These are phyloP conservation scores for Akanthomyces dipterigenus DNA, from an alignment of 2,329 filamentous ascomycete genomes.

Conservation along the genomic window DNA sequence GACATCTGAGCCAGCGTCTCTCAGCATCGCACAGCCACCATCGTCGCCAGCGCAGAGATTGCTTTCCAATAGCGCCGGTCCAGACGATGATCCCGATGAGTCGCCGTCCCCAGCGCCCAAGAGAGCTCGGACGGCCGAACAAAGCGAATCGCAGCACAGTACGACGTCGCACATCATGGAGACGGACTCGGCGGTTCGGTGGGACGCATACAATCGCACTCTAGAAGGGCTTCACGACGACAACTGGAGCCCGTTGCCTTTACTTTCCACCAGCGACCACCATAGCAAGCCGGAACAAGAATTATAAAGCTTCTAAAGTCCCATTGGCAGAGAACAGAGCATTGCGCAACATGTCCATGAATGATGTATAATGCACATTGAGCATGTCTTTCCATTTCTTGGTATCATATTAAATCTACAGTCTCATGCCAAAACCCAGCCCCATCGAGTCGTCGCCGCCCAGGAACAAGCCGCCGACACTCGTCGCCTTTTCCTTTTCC, in stretches of 20 bases:
- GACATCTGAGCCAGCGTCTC: not conserved
- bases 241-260: slow-evolving; percentile 24
- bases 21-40: not conserved
- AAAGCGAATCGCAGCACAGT: slow-evolving; percentile 11
- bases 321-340: too few species aligned
- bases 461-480: slow-evolving; percentile 26
- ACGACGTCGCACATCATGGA: slow-evolving; percentile 14
- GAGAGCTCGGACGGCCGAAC: not conserved
- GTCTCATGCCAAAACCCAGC: slow-evolving; percentile 10
- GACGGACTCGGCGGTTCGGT: slow-evolving; percentile 20
- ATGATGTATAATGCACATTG: not conserved
- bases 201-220: slow-evolving; percentile 29
- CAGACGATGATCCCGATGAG: not conserved
- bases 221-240: slow-evolving; percentile 20
- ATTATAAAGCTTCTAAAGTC: slow-evolving; percentile 19
- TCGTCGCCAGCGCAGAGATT: not conserved
- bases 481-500: slow-evolving; percentile 44
- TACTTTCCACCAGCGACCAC: slow-evolving; percentile 29
- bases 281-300: slow-evolving; percentile 27
- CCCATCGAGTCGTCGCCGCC: slow-evolving; percentile 58
- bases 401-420: not conserved
- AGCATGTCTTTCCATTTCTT: not conserved
- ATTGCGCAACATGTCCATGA: too few species aligned
- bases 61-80: not conserved
- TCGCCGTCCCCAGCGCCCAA: not conserved